Base-by-base conservation (phyloP, 2,329 filamentous ascomycete genomes). In the Pestalotiopsis sp. region DNA sequence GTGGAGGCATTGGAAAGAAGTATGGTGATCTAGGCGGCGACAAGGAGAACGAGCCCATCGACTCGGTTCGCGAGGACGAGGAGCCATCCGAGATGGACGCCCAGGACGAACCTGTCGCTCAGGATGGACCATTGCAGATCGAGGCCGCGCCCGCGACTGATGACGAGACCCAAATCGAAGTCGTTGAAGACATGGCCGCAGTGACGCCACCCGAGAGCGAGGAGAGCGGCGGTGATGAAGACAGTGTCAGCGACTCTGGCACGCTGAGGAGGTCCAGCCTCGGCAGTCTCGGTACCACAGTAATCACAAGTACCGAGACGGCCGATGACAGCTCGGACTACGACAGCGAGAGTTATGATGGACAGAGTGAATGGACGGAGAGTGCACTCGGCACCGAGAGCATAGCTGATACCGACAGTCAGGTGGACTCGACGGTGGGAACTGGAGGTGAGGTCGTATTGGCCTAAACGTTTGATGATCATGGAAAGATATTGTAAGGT, bases 11-110 rank as follows among this genome's bases (percentile, higher is more conserved):
- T 17, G 78, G 77, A 67, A 88, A 87, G 76, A 81, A 80, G 2
- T 85, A 86, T 65, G 87, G 84, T 4, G 85, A 86, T 27, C 79
- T 89, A 20, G 84, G 64, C 13, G 69, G 57, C 20, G 63, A 88
- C 69, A 91, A 91, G 78, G 90, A 92, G 76, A 91, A 92, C 72
- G 82, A 63, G 13, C 31, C 56, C 45, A 68, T 90, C 49, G 81
- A 81, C 62, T 67, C 72, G 4, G 82, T 92, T 52, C 84, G 85
- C n/a, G 90, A 92, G 76, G 87, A 86, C 62, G 86, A 90, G 57
- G 90, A 92, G 70, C 20, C 69, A 56, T 31, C 71, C 52, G 66
- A 38, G 58, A 68, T 45, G 31, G 70, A 70, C 65, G 38, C 59
- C 41, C 85, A 63, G 5, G 23, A 17, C n/a, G 38, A 20, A 11